Conservation (phyloP, 208 protist genomes). For the Naegleria lovaniensis region DNA sequence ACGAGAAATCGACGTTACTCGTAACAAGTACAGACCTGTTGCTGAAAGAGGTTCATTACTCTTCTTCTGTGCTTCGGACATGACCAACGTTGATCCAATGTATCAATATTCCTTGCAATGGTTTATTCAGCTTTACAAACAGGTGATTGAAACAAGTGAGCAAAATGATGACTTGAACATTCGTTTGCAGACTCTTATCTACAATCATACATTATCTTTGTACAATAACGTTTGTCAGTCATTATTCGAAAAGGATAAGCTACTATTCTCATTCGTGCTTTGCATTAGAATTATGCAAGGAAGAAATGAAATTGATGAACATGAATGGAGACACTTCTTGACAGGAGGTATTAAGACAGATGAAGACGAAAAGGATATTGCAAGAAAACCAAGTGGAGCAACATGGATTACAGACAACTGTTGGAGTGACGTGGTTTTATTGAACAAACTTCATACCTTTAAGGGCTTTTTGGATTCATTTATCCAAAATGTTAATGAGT, state of each 20-base stretch:
- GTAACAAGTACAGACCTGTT: constrained; percentile 87
- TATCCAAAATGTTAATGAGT: constrained; percentile 57
- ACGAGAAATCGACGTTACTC: constrained; percentile 88
- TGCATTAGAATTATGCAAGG: constrained; percentile 25
- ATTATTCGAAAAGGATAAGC: constrained; percentile 65
- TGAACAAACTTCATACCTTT: constrained; percentile 78
- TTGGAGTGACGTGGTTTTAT: constrained; percentile 81
- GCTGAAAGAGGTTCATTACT: constrained; percentile 85
- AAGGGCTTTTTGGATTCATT: constrained; percentile 69
- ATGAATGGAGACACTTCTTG: constrained; percentile 65
- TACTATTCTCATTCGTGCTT: constrained; percentile 62
- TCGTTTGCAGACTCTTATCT: constrained; percentile 70
- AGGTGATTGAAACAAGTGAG: constrained; percentile 79
- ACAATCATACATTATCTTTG: constrained; percentile 92
- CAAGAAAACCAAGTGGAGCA: constrained; percentile 58
- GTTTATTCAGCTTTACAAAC: constrained; percentile 92
- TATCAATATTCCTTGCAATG: constrained; percentile 95
- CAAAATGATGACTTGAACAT: constrained; percentile 39
- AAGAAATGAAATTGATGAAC: constrained; percentile 49
- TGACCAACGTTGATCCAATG: constrained; percentile 87
- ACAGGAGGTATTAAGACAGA: constrained; percentile 66
- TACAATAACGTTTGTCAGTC: constrained; percentile 93
- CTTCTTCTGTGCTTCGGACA: constrained; percentile 94
- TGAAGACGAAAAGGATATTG: constrained; percentile 41
- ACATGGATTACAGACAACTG: constrained; percentile 82